Evolutionary conservation across 1,139 yeast species (phyloP).

Genomic region (Pichia terricola): DNA sequence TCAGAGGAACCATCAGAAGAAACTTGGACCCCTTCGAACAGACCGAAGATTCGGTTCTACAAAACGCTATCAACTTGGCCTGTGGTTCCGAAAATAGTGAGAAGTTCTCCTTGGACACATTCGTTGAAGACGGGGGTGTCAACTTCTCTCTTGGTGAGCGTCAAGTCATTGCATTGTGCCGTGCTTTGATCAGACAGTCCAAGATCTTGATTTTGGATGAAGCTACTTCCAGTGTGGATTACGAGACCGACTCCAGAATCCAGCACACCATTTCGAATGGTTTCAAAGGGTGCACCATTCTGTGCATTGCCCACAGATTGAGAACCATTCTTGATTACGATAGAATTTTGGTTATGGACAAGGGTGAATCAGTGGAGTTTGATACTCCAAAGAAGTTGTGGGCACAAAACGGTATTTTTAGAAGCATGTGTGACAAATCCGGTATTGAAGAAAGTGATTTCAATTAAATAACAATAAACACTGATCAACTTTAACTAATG

Average conservation of each 20-base stretch:
- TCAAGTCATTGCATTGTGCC: slow-evolving; percentile 44
- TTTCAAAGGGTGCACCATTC: slow-evolving; percentile 38
- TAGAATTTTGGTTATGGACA: slow-evolving; percentile 42
- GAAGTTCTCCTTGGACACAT: slow-evolving; percentile 37
- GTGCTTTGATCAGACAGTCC: slow-evolving; percentile 42
- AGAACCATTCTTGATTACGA: slow-evolving; percentile 45
- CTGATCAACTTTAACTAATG: too few species aligned
- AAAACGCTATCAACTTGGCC: slow-evolving; percentile 37
- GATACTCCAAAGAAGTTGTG: slow-evolving; percentile 39
- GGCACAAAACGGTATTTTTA: slow-evolving; percentile 25
- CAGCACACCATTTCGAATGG: slow-evolving; percentile 40
- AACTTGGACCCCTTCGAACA: slow-evolving; percentile 35
- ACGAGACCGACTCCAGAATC: slow-evolving; percentile 44
- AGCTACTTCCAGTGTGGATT: slow-evolving; percentile 50
- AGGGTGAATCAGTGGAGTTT: slow-evolving; percentile 40
- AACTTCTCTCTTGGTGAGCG: slow-evolving; percentile 46
- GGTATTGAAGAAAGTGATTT: slow-evolving; percentile 18
- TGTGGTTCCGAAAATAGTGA: slow-evolving; percentile 20
- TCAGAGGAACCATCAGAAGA: slow-evolving; percentile 32
- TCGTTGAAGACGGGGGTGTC: slow-evolving; percentile 36
- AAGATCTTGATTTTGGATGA: slow-evolving; percentile 46
- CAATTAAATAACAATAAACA: background rate
- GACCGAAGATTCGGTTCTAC: slow-evolving; percentile 31
- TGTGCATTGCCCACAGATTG: slow-evolving; percentile 50
- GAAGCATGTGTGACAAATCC: slow-evolving; percentile 30